These are phyloP conservation scores for Lichtheimia hyalospora DNA, from an alignment of 371 early-diverging fungal species.

Conservation along the genomic window DNA sequence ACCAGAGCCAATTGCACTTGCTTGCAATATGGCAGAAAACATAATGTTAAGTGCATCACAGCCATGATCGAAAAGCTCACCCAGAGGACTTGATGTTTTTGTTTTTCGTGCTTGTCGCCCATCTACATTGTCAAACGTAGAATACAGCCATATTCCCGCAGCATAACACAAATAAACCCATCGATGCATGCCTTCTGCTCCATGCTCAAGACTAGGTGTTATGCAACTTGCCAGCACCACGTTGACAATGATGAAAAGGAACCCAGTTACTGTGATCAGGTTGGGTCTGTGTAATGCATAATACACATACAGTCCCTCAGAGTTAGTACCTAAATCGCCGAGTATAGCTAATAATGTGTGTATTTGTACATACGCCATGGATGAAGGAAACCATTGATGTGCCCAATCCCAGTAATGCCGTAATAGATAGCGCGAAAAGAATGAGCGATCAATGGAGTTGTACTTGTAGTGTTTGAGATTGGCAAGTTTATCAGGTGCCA, in stretches of 20 bases:
- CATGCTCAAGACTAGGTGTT: constrained; percentile 71
- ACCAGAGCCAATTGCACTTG: constrained; percentile 84
- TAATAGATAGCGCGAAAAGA: constrained; percentile 79
- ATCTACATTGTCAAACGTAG: constrained; percentile 97
- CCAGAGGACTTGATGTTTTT: constrained; percentile 86
- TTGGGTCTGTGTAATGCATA: constrained; percentile 83
- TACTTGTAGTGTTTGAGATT: constrained; percentile 84
- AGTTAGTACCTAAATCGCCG: no score
- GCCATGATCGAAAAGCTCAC: no score
- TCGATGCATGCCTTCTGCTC: constrained; percentile 57
- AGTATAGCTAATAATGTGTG: not conserved
- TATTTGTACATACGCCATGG: constrained; percentile 80
- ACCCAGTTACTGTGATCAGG: constrained; percentile 93
- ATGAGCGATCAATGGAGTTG: constrained; percentile 81
- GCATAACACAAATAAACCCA: constrained; percentile 91
- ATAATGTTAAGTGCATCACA: constrained; percentile 95
- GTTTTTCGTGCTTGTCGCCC: constrained; percentile 98
- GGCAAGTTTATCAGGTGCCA: constrained; percentile 58
- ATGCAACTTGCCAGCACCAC: constrained; percentile 66
- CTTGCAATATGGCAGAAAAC: constrained; percentile 80
- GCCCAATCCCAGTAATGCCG: constrained; percentile 91
- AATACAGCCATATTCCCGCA: constrained; percentile 91
- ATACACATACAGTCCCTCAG: no score
- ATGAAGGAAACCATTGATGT: constrained; percentile 83
- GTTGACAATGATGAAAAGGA: constrained; percentile 83